Evolutionary conservation across 2,329 filamentous ascomycete genomes (phyloP), one percentile per base, ranked within the genome.

Genomic region (Xylariaceae sp.): DNA sequence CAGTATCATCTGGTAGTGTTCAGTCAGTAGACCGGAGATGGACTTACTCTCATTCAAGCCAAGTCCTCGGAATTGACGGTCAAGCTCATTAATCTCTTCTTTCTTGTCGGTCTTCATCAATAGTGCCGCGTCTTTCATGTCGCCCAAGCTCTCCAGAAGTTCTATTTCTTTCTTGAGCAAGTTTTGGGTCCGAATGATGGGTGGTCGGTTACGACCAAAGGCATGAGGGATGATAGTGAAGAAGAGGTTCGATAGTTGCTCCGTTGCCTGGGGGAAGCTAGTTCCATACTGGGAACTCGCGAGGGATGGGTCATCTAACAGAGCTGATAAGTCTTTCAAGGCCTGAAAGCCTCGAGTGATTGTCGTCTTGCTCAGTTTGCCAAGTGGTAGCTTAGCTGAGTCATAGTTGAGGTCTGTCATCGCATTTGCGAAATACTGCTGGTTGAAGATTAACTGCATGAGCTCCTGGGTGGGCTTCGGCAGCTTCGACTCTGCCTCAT

Each of bases 371-470:
- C 90, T 91, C 21, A 96, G 81, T 70, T 95, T 96, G 4, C 92
- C 92, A 1, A 96, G 78, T 0, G 92, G 92, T 36, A 96, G 78
- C 72, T 96, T 96, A 62, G 88, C 80, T 8, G 83, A 79, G 64
- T 92, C 87, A 65, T 92, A 92, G 63, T 90, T 89, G 63, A 91
- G 78, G 1, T 82, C 78, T 1, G 74, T 71, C 86, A 91, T 89
- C 31, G 85, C 83, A 17, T 81, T 81, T 19, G 84, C 78, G 72
- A 96, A 92, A 69, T 88, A 87, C 19, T 87, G 71, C 55, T 85
- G 81, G 71, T 96, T 93, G 79, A 96, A 96, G 58, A 96, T 96
- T 62, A 96, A 83, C 58, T 87, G 77, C 81, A 96, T 87, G 17
- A 96, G 76, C 7, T 85, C 76, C 69, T 92, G 87, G 3, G 91